These are phyloP conservation scores for Diphasiastrum complanatum DNA, from an alignment of 83 land plant species.

Conservation along the genomic window DNA sequence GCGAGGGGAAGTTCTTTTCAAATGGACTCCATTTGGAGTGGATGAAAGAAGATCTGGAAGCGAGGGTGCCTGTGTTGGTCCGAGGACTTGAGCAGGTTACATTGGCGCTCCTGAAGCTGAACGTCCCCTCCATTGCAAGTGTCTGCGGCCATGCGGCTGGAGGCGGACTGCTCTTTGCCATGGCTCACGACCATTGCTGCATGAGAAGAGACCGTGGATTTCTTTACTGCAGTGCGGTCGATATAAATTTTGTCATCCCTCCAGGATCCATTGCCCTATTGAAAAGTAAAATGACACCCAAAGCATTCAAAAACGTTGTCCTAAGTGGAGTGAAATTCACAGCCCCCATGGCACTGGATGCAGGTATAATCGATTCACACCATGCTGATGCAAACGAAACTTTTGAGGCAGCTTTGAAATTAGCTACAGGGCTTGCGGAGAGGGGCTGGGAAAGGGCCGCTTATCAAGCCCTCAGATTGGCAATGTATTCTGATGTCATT, in stretches of 20 bases:
- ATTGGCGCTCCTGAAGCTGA: constrained; percentile 23
- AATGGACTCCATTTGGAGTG: constrained; percentile 39
- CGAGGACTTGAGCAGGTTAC: constrained; percentile 14
- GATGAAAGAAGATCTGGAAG: constrained; percentile 19
- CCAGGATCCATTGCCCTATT: constrained; percentile 20
- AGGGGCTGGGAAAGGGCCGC: constrained; percentile 24
- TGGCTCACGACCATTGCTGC: constrained; percentile 36
- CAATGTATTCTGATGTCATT: constrained; percentile 30
- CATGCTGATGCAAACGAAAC: constrained; percentile 17
- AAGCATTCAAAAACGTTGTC: constrained; percentile 27
- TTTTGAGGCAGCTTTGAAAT: constrained; percentile 25
- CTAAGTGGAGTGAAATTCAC: constrained; percentile 32
- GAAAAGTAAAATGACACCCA: constrained; percentile 20
- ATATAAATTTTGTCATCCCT: constrained; percentile 27
- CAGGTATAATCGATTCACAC: constrained; percentile 25
- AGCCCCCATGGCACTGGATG: constrained; percentile 13
- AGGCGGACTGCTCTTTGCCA: constrained; percentile 33
- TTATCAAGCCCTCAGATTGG: constrained; percentile 23
- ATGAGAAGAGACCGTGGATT: constrained; percentile 31
- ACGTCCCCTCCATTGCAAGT: constrained; percentile 38
- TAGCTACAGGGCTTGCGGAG: constrained; percentile 27
- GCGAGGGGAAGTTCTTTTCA: constrained; percentile 36
- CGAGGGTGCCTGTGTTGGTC: constrained; percentile 8
- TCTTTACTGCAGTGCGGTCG: constrained; percentile 35
- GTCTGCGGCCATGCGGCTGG: constrained; percentile 36